Evolutionary conservation across 2,329 filamentous ascomycete genomes (phyloP), one percentile per base, ranked within the genome.

Genomic region (Venturia pyrina): DNA sequence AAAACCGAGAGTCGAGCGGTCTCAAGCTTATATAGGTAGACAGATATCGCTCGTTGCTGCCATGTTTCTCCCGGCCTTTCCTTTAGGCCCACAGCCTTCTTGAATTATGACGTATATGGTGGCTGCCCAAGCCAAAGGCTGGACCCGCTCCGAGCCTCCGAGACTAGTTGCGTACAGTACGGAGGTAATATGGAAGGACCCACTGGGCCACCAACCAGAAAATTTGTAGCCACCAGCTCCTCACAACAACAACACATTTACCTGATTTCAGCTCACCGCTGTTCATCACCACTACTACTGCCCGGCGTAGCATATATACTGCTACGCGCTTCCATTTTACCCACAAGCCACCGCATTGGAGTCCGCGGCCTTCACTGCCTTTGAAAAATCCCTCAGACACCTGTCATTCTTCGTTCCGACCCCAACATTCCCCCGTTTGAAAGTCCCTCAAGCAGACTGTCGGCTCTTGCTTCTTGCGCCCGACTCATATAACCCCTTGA

Each of bases 401-500:
- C 32, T 59, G 5, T 59, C 53, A n/a, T 37, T 32, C 53, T 59
- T 59, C 32, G 15, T n/a, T 19, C 28, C 53, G 17, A 10, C 5
- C n/a, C 21, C 60, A 32, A 37, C 40, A 19, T 19, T 44, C 60
- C 40, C 5, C 60, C 60, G 37, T 40, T 62, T 48, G 40, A 40
- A 44, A 44, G 24, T 43, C 37, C 5, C 60, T 40, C 60, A 10
- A 48, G 19, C 60, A 34, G 21, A 44, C 28, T 15, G 60, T 28
- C 53, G 53, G 60, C 40, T 62, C 44, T 62, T 64, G 34, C 62
- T 56, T 56, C 43, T 64, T 34, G 43, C 43, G 44, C 24, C n/a
- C 46, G 34, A 48, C 44, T 15, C 21, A 17, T 50, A 24, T 13
- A 46, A 28, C 43, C 41, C 41, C 53, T 28, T 37, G 19, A 50